Evolutionary conservation across 495 filamentous ascomycete genomes (phyloP).

Genomic region (Penicillium steckii): DNA sequence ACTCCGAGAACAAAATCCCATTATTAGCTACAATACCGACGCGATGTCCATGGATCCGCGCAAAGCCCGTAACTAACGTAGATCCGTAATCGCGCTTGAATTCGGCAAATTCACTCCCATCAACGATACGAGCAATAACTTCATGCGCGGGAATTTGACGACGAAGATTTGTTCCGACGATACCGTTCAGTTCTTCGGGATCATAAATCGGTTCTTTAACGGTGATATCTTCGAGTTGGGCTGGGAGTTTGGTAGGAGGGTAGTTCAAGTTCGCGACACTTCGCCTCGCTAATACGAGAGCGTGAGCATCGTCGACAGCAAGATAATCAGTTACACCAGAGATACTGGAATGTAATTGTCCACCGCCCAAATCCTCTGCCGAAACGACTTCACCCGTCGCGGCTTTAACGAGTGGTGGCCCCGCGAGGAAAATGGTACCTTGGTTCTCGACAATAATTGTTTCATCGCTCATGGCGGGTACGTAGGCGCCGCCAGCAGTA

Average conservation of each 20-base stretch:
- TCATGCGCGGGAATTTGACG: constrained; percentile 83
- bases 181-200: constrained; percentile 76
- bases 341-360: constrained; percentile 84
- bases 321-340: constrained; percentile 97
- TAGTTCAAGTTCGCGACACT: constrained; percentile 89
- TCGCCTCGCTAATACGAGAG: constrained; percentile 80
- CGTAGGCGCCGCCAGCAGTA: constrained; percentile 93
- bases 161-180: constrained; percentile 84
- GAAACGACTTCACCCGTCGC: constrained; percentile 92
- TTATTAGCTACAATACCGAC: constrained; percentile 97
- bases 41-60: constrained; percentile 81
- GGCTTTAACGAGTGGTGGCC: constrained; percentile 92
- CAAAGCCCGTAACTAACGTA: constrained; percentile 92
- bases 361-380: constrained; percentile 91
- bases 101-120: constrained; percentile 85
- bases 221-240: constrained; percentile 21
- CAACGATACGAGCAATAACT: constrained; percentile 91
- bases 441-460: constrained; percentile 93
- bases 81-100: constrained; percentile 93
- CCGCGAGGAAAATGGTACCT: constrained; percentile 94
- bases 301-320: constrained; percentile 91
- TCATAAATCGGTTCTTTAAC: constrained; percentile 78
- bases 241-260: constrained; percentile 44
- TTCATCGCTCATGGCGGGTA: constrained; percentile 96
- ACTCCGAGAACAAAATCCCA: constrained; percentile 92